A percentile compares a stretch with the other conserved stretches of the same genome.
phyloP scores from a whole-genome alignment of 2,329 filamentous ascomycete genomes.

The Colletotrichum spaethianum region DNA sequence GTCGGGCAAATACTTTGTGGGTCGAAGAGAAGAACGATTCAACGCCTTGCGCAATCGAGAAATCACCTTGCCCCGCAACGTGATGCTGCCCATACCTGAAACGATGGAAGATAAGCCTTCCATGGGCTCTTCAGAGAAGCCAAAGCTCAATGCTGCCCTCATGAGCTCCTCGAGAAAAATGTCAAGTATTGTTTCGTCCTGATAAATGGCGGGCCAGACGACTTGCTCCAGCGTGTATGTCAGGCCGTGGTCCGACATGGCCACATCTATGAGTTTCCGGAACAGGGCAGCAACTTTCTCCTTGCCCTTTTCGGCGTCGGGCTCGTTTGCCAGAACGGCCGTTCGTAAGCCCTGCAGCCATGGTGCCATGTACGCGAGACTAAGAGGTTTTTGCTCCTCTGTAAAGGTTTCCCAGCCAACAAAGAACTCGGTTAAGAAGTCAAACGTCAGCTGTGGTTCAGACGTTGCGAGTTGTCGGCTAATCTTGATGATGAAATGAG shows the following conservation, averaged over 20 bases:
- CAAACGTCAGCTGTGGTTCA: constrained; percentile 77
- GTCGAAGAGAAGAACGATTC: constrained; percentile 76
- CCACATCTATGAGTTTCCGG: constrained; percentile 76
- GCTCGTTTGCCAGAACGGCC: constrained; percentile 70
- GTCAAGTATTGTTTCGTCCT: constrained; percentile 76
- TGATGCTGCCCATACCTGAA: constrained; percentile 75
- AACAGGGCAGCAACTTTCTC: constrained; percentile 76
- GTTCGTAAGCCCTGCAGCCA: constrained; percentile 76
- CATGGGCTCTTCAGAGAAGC: constrained; percentile 70
- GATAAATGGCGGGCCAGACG: constrained; percentile 75
- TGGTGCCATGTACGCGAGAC: constrained; percentile 78
- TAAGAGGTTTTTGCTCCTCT: constrained; percentile 76
- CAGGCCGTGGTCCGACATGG: constrained; percentile 72
- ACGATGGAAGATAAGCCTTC: constrained; percentile 75
- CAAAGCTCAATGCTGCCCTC: constrained; percentile 72
- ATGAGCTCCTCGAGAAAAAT: constrained; percentile 78
- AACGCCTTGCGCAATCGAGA: constrained; percentile 76
- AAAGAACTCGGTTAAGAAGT: constrained; percentile 82
- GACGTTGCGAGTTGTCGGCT: constrained; percentile 74
- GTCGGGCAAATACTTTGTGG: constrained; percentile 76
- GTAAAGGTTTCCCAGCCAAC: constrained; percentile 80
- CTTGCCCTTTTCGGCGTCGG: constrained; percentile 75
- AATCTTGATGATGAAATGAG: constrained; percentile 75
- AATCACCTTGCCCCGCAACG: constrained; percentile 75
- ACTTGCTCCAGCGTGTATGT: constrained; percentile 74